Conservation (phyloP, 2,329 filamentous ascomycete species). For the Cladosporium sp. region DNA sequence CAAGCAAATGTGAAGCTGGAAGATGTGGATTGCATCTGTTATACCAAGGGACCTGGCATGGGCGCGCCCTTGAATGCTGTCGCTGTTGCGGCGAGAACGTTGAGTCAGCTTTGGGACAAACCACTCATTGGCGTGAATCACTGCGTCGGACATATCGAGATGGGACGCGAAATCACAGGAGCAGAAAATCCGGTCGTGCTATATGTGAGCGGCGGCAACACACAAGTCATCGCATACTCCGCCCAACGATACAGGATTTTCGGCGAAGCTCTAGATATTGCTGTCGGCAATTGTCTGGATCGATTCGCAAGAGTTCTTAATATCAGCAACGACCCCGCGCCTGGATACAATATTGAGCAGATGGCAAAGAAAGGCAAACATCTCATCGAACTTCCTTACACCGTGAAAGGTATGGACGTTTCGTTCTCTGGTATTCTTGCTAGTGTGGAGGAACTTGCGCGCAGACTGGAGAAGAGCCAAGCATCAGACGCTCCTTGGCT, state of each 20-base stretch:
- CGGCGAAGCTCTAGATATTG: slow-evolving; percentile 94
- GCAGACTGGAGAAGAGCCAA: slow-evolving; percentile 48
- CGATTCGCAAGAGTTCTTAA: slow-evolving; percentile 86
- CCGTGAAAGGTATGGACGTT: slow-evolving; percentile 98
- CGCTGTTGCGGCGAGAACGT: slow-evolving; percentile 76
- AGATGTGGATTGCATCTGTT: slow-evolving; percentile 89
- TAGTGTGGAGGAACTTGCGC: slow-evolving; percentile 73
- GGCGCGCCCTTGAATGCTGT: slow-evolving; percentile 85
- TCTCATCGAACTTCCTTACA: slow-evolving; percentile 85
- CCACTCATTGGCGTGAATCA: slow-evolving; percentile 95
- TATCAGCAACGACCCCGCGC: slow-evolving; percentile 93
- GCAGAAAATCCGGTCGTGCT: slow-evolving; percentile 89
- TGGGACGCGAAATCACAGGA: slow-evolving; percentile 90
- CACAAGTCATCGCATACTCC: slow-evolving; percentile 95
- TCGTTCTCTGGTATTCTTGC: slow-evolving; percentile 91
- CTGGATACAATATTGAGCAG: slow-evolving; percentile 97
- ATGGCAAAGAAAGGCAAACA: slow-evolving; percentile 69
- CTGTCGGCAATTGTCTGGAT: slow-evolving; percentile 95
- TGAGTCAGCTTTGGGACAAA: slow-evolving; percentile 79
- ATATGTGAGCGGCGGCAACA: slow-evolving; percentile 94
- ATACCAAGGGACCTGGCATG: slow-evolving; percentile 94
- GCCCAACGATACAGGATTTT: slow-evolving; percentile 95
- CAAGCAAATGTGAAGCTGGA: slow-evolving; percentile 58
- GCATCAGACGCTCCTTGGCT: slow-evolving; percentile 18
- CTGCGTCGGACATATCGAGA: slow-evolving; percentile 97